Evolutionary conservation across 192 early-diverging fungal genomes (phyloP), one percentile per base, ranked within the genome.

Genomic region (Rhizoclosmatium sp.): DNA sequence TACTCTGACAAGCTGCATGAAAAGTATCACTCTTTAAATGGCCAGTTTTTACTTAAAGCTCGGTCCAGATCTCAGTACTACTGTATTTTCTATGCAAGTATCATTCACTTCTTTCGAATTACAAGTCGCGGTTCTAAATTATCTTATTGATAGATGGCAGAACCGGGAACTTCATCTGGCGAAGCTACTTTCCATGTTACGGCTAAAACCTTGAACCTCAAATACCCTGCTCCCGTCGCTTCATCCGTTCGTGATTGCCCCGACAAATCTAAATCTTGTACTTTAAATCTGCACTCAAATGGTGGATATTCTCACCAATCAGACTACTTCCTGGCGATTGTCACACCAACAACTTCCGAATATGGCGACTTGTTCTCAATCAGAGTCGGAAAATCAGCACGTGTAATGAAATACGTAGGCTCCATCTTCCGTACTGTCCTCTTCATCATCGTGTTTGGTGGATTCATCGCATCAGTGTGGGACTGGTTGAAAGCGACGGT

Each of bases 281-380:
- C 47, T 1, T 21, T 72, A 16, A 47, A 12, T 9, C 42, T 72
- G 19, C 10, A 16, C 54, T 58, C 51, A 9, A 72, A 72, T 40
- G 49, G 54, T 31, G 49, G 54, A 42, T 40, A 72, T 40, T 40
- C 67, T 10, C 67, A 69, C 67, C 46, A 47, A 5, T 3, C 3
- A 14, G 58, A 51, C 16, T 72, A 59, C 40, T 72, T 31, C 54
- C 70, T 72, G 2, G 70, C 59, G 1, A 1, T 72, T n/a, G 70
- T 44, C 0, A 10, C 70, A 2, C 70, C 70, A 14, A 16, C 54
- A n/a, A 5, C 16, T 9, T 19, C 9, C 16, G 70, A 72, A 16
- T 72, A 72, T 54, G 70, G 70, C 42, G 70, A 72, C 70, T 7
- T 58, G 70, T n/a, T 72, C 16, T 21, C 49, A 31, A 41, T 72